Base-by-base conservation (phyloP, 2,329 filamentous ascomycete genomes). In the Aspergillus carbonarius region DNA sequence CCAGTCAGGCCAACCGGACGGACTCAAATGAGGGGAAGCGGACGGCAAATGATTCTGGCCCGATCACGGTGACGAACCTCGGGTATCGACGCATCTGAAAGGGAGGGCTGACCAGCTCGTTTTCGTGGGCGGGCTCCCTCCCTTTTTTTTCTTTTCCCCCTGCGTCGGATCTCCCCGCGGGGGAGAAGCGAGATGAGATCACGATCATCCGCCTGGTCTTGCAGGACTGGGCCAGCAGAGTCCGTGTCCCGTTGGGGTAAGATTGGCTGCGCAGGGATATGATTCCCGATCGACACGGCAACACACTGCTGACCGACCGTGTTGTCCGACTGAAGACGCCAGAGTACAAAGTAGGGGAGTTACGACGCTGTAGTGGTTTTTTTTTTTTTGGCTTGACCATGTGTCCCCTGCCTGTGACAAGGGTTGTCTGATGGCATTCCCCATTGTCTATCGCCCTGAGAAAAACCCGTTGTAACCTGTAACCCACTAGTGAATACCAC, bases 81-180 rank as follows among this genome's bases (percentile, higher is more conserved):
- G 62, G 62, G 57, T 63, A 63, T 62, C 39, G 49, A 54, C 49
- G 35, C 39, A 58, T 44, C 40, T 52, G 42, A 55, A 48, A 42
- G 42, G 37, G 23, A 44, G 17, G 40, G 39, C 48, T 37, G 34
- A 48, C 18, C 25, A 48, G 49, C 40, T 53, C 27, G 49, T 62
- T 60, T 59, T 63, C 60, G 57, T 62, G 40, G 13, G 6, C 20
- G 44, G 15, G 17, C 18, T 27, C 8, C 18, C 18, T 39, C 34
- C 12, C n/a, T n/a, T n/a, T 20, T 23, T 47, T 13, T 34, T 23
- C 27, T 37, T n/a, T 32, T 48, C 34, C 35, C 37, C 64, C 53
- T 64, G 59, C 63, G 61, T 64, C 60, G 64, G 67, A 60, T 58
- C 58, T 67, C 66, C 66, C 68, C 68, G 68, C 68, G 65, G 67